Evolutionary conservation across 2,329 filamentous ascomycete species (phyloP).

Genomic region (Colletotrichum incanum): DNA sequence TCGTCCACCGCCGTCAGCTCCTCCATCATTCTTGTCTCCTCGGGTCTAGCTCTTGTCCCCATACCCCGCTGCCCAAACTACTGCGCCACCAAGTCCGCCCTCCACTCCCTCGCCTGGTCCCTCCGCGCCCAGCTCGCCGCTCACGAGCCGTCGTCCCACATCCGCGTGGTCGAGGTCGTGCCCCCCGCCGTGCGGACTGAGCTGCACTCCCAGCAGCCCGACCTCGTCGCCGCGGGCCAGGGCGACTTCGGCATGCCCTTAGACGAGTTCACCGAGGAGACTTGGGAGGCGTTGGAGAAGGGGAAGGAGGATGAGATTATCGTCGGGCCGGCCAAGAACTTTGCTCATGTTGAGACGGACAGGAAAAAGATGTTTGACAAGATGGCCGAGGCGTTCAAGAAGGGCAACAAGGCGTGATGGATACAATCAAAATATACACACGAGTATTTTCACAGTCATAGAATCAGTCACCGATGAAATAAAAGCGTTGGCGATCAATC

Average conservation of each 20-base stretch:
- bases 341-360: conserved; percentile 35
- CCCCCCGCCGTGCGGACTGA: conserved; percentile 65
- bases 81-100: conserved; percentile 68
- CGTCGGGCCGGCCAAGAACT: conserved; percentile 39
- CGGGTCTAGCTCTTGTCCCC: conserved; percentile 64
- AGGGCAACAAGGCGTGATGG: conserved; percentile 17
- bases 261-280: conserved; percentile 60
- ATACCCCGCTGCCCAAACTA: conserved; percentile 64
- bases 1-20: conserved; percentile 23
- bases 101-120: conserved; percentile 63
- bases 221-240: conserved; percentile 52
- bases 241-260: conserved; percentile 55
- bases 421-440: too few relatives aligned
- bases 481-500: conserved; percentile 28
- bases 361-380: conserved; percentile 25
- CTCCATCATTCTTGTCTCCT: conserved; percentile 56
- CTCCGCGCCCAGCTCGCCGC: conserved; percentile 59
- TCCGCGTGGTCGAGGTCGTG: conserved; percentile 64
- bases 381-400: conserved; percentile 24
- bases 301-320: conserved; percentile 57
- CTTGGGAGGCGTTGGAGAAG: conserved; percentile 58
- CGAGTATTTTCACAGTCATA: too few relatives aligned
- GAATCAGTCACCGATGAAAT: background rate
- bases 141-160: conserved; percentile 51
- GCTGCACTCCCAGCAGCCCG: conserved; percentile 60